A percentile compares a stretch with the other conserved stretches of the same genome.
Evolutionary conservation across 306 rosid genomes (phyloP).

Genomic region (Ceratonia siliqua): DNA sequence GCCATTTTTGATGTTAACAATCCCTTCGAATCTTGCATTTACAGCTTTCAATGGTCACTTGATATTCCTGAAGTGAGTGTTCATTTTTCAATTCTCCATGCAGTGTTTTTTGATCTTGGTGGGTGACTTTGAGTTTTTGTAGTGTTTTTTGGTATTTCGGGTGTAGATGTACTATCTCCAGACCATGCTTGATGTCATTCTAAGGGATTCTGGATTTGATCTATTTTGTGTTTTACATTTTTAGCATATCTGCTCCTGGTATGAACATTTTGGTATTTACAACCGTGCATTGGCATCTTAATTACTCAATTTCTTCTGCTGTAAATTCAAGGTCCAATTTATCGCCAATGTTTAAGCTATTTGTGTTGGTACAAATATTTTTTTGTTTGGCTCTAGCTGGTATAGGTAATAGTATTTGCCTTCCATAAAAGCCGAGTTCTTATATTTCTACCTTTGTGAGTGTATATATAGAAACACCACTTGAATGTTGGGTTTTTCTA

Average conservation of each 20-base stretch:
- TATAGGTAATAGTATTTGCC: no score
- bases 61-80: no score
- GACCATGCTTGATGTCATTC: background rate
- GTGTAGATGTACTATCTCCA: constrained; percentile 13
- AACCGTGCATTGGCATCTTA: no score
- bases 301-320: no score
- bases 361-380: no score
- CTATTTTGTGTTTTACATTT: background rate
- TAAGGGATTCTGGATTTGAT: background rate
- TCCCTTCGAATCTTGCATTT: no score
- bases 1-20: no score
- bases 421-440: constrained; percentile 1
- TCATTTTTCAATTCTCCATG: no score
- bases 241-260: background rate
- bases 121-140: background rate
- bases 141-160: background rate
- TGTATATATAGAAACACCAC: background rate
- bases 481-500: constrained; percentile 11
- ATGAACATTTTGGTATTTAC: background rate
- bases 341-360: no score
- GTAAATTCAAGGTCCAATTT: no score
- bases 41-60: no score
- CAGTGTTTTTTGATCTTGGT: background rate
- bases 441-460: constrained; percentile 9
- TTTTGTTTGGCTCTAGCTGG: no score